Conservation (phyloP, 495 filamentous ascomycete species). For the Xylaria acuta region DNA sequence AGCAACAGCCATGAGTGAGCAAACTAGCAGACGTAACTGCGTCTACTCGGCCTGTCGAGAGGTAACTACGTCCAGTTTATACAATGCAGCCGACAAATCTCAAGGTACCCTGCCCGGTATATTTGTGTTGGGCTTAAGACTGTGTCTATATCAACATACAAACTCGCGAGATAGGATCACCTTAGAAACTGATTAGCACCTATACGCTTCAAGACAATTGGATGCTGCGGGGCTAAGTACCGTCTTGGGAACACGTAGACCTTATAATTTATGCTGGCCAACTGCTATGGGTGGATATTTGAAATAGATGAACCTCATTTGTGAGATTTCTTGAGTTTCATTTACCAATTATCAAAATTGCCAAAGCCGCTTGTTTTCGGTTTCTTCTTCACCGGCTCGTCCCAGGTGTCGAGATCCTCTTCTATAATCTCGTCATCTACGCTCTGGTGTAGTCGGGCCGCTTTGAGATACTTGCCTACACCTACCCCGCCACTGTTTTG, state of each 20-base stretch:
- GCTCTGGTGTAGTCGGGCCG: constrained; percentile 52
- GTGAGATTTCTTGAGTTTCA: neutral
- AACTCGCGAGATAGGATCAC: neutral
- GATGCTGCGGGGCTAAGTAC: neutral
- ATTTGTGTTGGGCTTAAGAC: no score
- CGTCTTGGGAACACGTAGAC: neutral
- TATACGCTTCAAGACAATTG: neutral
- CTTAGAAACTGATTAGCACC: neutral
- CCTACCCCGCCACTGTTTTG: constrained; percentile 53
- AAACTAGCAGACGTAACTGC: neutral
- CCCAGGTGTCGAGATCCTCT: constrained; percentile 63
- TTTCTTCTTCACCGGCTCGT: constrained; percentile 82
- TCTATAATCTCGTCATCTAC: constrained; percentile 61
- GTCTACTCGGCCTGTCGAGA: neutral
- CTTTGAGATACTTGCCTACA: constrained; percentile 85
- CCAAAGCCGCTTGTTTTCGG: constrained; percentile 85
- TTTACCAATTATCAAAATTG: constrained; percentile 85
- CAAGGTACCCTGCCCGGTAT: neutral
- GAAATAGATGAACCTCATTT: neutral
- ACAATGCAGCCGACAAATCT: neutral
- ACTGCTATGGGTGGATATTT: neutral
- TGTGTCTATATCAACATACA: neutral
- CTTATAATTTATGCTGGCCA: neutral
- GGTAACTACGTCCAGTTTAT: neutral
- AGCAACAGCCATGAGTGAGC: neutral